Base-by-base conservation (phyloP, 257 asterid species). In the Marsdenia floribunda region DNA sequence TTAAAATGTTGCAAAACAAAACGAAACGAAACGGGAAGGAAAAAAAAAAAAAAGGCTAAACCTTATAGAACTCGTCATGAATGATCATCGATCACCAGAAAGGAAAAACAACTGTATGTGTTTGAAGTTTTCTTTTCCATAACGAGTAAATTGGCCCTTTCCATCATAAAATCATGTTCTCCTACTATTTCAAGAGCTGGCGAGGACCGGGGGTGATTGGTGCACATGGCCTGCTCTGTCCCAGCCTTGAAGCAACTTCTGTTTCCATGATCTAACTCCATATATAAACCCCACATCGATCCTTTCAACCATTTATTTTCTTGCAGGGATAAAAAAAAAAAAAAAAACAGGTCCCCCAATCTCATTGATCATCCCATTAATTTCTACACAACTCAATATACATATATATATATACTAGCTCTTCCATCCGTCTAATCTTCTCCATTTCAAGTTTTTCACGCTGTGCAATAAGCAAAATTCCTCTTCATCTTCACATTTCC, bases 271-370 rank as follows among this genome's bases (percentile, higher is more conserved):
- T 37, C 70, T 64, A 35, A 64, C 47, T 64, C 49, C 24, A 40
- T 40, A 6, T 6, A 35, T 16, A 65, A 65, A 65, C 70, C 70
- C 70, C 70, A 65, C 50, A 18, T n/a, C 70, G 12, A 44, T 44
- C 8, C 35, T 19, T 65, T 38, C 50, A 38, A 33, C 49, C 50
- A 65, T 38, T 65, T 63, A 15, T 63, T 63, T 44, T 63, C 12
- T 35, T 65, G 49, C 70, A 37, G 50, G 18, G 49, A 44, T 29
- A 2, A 44, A 6, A 44, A 44, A 44, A 7, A 42, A 1, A 42
- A 42, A 44, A 18, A 65, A 65, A 65, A 5, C 70, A 65, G 49
- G 70, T 44, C 70, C 70, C 70, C 70, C 70, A 26, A 63, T 63
- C 47, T 63, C 24, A 18, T 5, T 59, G n/a, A 24, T 59, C 66